Percentiles rank a stretch among this genome's conserved stretches.
Evolutionary conservation across 2,329 filamentous ascomycete genomes (phyloP).

Genomic region (Pseudogymnoascus sp.): DNA sequence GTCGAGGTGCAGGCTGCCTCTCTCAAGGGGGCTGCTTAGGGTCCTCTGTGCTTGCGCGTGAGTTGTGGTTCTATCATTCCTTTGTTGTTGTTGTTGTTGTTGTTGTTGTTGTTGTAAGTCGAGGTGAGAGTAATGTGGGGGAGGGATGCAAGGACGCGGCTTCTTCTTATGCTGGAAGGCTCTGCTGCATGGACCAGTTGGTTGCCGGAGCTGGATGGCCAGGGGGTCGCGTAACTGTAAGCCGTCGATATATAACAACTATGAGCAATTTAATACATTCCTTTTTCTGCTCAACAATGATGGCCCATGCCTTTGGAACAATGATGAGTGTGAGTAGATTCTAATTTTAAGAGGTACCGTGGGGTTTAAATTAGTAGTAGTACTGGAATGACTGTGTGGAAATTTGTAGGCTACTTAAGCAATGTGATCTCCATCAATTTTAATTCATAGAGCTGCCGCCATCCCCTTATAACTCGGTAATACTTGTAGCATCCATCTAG

Average conservation of each 20-base stretch:
- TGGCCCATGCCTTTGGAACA: too few relatives aligned
- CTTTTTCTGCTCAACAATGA: neutral
- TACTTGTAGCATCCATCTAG: too few relatives aligned
- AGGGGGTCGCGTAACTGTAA: neutral
- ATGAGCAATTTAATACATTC: slow-evolving; percentile 2
- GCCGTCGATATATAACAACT: slow-evolving; percentile 3
- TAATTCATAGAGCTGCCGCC: neutral
- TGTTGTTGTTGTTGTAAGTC: neutral
- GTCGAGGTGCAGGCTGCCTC: neutral
- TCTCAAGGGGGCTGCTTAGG: neutral
- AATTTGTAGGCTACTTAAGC: neutral
- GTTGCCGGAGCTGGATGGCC: neutral
- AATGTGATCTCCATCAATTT: neutral
- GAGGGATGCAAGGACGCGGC: neutral
- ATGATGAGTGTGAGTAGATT: neutral
- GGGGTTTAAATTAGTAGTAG: neutral
- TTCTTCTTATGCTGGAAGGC: neutral
- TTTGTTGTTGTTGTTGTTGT: neutral
- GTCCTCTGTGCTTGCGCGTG: too few relatives aligned
- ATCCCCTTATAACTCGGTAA: neutral
- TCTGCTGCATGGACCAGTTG: neutral
- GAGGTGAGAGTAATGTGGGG: neutral
- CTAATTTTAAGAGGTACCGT: neutral
- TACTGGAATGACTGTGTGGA: neutral
- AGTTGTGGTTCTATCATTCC: neutral